These are phyloP conservation scores for Hawksworthiomyces lignivorus DNA, from an alignment of 2,329 filamentous ascomycete genomes.

Conservation along the genomic window DNA sequence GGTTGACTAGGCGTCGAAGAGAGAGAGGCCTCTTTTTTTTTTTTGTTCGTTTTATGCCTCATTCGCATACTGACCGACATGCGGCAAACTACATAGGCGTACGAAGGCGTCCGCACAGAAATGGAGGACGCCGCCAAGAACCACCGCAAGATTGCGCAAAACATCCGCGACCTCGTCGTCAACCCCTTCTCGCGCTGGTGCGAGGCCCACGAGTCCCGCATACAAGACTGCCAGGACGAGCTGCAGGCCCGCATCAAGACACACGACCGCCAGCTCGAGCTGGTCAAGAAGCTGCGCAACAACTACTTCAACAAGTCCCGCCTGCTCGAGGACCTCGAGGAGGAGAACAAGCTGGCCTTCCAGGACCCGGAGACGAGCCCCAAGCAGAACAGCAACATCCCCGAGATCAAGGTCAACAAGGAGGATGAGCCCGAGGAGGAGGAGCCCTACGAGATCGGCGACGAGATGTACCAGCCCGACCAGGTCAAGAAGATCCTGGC, in stretches of 20 bases:
- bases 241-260: conserved; percentile 84
- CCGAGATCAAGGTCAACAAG: conserved; percentile 77
- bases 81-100: conserved; percentile 60
- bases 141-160: conserved; percentile 92
- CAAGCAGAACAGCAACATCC: conserved; percentile 51
- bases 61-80: too few relatives aligned
- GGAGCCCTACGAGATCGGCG: conserved; percentile 81
- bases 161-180: conserved; percentile 91
- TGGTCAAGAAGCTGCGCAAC: conserved; percentile 85
- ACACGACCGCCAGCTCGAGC: conserved; percentile 84
- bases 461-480: conserved; percentile 75
- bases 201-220: conserved; percentile 82
- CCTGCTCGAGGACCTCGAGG: conserved; percentile 89
- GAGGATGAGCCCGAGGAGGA: conserved; percentile 60
- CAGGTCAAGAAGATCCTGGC: conserved; percentile 84
- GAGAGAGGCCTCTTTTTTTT: background rate
- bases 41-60: too few relatives aligned
- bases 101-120: conserved; percentile 84
- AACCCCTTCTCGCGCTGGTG: conserved; percentile 94
- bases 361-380: conserved; percentile 74
- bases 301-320: conserved; percentile 99
- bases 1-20: too few relatives aligned
- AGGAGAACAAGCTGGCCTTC: conserved; percentile 97
- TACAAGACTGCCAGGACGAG: conserved; percentile 92
- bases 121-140: conserved; percentile 86